These are phyloP conservation scores for Hirsutella minnesotensis DNA, from an alignment of 2,329 filamentous ascomycete species.

Conservation along the genomic window DNA sequence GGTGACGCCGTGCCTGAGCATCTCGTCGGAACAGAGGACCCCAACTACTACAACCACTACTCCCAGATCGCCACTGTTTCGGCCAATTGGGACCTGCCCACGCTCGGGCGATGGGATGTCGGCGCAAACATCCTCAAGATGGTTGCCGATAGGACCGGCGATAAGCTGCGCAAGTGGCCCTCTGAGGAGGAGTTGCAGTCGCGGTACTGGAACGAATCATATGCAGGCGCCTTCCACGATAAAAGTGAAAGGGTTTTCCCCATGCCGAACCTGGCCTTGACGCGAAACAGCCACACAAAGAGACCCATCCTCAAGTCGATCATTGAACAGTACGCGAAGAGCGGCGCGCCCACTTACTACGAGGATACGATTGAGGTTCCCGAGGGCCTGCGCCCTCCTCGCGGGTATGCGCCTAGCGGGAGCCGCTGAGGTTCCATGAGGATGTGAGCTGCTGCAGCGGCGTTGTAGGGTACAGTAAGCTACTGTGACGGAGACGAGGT, in stretches of 20 bases:
- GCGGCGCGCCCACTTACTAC: slow-evolving; percentile 29
- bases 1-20: slow-evolving; percentile 58
- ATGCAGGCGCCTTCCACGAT: slow-evolving; percentile 35
- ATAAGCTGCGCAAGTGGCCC: slow-evolving; percentile 30
- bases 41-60: slow-evolving; percentile 63
- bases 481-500: too few relatives aligned
- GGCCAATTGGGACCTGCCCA: slow-evolving; percentile 59
- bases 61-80: slow-evolving; percentile 53
- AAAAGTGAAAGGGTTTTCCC: slow-evolving; percentile 23
- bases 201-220: slow-evolving; percentile 41
- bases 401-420: slow-evolving; percentile 19
- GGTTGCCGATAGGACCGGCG: slow-evolving; percentile 50
- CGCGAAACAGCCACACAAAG: slow-evolving; percentile 16
- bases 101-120: slow-evolving; percentile 60
- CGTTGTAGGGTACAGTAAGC: too few relatives aligned
- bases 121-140: slow-evolving; percentile 57
- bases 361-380: slow-evolving; percentile 23
- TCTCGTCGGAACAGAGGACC: slow-evolving; percentile 57
- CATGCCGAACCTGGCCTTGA: slow-evolving; percentile 25
- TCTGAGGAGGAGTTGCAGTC: slow-evolving; percentile 20
- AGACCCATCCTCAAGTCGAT: slow-evolving; percentile 25
- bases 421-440: background rate
- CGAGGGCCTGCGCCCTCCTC: slow-evolving; percentile 30
- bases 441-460: too few relatives aligned
- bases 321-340: slow-evolving; percentile 24